Evolutionary conservation across 768 basidiomycete genomes (phyloP).

Genomic region (Trametes meyenii): DNA sequence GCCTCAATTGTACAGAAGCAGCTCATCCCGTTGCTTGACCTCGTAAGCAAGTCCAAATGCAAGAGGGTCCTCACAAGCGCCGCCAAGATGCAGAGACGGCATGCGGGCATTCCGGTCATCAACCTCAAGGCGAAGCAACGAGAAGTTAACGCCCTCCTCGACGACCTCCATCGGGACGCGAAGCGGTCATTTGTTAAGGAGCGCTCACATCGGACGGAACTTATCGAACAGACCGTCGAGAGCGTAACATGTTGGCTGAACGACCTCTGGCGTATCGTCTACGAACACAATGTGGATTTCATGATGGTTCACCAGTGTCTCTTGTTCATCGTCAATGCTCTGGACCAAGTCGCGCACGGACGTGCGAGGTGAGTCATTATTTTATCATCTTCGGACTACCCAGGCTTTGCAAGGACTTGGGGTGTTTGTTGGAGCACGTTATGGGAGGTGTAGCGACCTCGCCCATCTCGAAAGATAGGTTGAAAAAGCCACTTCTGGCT

Average conservation of each 20-base stretch:
- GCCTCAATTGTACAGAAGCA: slow-evolving; percentile 51
- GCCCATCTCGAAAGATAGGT: too few species aligned
- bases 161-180: slow-evolving; percentile 54
- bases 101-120: slow-evolving; percentile 48
- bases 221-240: slow-evolving; percentile 57
- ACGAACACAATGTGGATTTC: slow-evolving; percentile 59
- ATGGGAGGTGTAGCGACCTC: too few species aligned
- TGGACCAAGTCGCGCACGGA: slow-evolving; percentile 46
- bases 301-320: slow-evolving; percentile 57
- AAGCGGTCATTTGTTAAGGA: slow-evolving; percentile 58
- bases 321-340: slow-evolving; percentile 49
- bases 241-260: slow-evolving; percentile 61
- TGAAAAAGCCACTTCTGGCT: too few species aligned
- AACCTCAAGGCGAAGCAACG: slow-evolving; percentile 56
- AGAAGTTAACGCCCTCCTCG: slow-evolving; percentile 55
- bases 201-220: slow-evolving; percentile 53
- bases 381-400: neutral
- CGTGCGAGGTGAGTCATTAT: slow-evolving; percentile 38
- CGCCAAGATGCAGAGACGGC: slow-evolving; percentile 41
- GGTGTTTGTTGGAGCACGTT: too few species aligned
- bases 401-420: too few species aligned
- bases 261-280: slow-evolving; percentile 64
- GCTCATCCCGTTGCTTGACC: slow-evolving; percentile 51
- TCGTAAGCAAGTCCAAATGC: slow-evolving; percentile 40
- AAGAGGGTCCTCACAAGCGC: slow-evolving; percentile 45